Conservation (phyloP, 2,329 filamentous ascomycete species). For the Fusarium sp. region DNA sequence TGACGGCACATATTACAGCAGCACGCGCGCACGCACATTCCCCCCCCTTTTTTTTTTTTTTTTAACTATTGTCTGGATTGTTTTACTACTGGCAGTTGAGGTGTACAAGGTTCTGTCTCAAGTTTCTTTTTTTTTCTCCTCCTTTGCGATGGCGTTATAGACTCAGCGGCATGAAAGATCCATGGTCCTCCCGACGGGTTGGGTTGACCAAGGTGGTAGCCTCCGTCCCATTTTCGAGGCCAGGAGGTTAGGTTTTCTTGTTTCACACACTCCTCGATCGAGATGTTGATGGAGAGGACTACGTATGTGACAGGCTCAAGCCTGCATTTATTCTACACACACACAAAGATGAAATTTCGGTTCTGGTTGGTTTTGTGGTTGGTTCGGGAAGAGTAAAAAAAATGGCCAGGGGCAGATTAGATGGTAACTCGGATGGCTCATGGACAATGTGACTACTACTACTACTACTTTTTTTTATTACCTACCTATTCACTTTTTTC, state of each 20-base stretch:
- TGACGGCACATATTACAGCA: constrained; percentile 47
- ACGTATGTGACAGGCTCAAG: constrained; percentile 1
- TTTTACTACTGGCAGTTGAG: constrained; percentile 18
- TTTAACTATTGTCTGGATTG: constrained; percentile 26
- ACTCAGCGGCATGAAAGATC: constrained; percentile 38
- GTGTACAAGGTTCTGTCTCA: constrained; percentile 37
- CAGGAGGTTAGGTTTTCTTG: constrained; percentile 27
- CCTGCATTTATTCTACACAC: background rate
- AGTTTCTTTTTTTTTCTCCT: background rate
- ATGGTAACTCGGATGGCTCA: constrained; percentile 24
- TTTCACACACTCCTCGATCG: constrained; percentile 25
- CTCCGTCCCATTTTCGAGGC: constrained; percentile 10
- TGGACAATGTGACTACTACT: constrained; percentile 36
- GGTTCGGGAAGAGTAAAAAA: constrained; percentile 31
- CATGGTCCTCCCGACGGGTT: constrained; percentile 14
- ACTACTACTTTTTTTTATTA: constrained; percentile 5
- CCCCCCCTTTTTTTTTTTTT: constrained; percentile 11
- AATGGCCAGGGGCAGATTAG: constrained; percentile 17
- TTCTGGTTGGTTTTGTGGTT: constrained; percentile 12
- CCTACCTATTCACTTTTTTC: background rate
- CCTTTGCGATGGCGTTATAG: constrained; percentile 45
- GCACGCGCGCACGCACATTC: constrained; percentile 29
- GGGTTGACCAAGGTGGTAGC: constrained; percentile 15
- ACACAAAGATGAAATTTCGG: constrained; percentile 3
- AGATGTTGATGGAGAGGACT: constrained; percentile 24